These are phyloP conservation scores for Nitzschia sp. DNA, from an alignment of 108 stramenopile genomes.

Conservation along the genomic window DNA sequence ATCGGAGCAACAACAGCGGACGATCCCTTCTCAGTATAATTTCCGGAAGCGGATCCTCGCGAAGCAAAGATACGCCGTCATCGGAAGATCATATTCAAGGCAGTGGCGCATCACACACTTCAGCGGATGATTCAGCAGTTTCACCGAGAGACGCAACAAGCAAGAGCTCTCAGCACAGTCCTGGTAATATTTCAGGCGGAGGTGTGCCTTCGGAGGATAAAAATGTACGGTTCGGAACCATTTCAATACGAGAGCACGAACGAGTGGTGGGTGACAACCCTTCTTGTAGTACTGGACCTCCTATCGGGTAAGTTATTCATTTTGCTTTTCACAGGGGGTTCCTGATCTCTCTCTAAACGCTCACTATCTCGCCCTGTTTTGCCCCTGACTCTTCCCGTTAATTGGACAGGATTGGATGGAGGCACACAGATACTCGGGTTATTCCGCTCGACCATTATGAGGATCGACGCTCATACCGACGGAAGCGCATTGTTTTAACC, in stretches of 20 bases:
- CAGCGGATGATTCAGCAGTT: conserved; percentile 6
- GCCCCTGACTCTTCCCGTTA: too few relatives aligned
- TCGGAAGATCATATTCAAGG: not conserved
- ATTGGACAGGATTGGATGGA: conserved; percentile 46
- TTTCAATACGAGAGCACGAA: conserved; percentile 79
- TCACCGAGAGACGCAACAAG: not conserved
- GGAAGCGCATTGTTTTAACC: conserved; percentile 51
- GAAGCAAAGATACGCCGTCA: not conserved
- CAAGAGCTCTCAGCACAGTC: conserved; percentile 1
- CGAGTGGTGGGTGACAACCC: conserved; percentile 83
- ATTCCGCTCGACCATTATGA: conserved; percentile 61
- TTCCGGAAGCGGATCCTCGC: conserved; percentile 4
- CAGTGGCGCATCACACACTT: not conserved
- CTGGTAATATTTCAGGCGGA: not conserved
- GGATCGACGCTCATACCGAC: conserved; percentile 37
- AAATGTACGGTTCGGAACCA: conserved; percentile 44
- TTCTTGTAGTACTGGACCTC: conserved; percentile 64
- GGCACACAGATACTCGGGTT: conserved; percentile 18
- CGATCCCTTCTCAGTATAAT: conserved; percentile 8
- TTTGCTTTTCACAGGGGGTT: too few relatives aligned
- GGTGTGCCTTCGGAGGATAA: conserved; percentile 4
- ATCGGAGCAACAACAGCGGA: conserved; percentile 7
- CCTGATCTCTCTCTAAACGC: too few relatives aligned
- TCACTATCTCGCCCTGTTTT: too few relatives aligned
- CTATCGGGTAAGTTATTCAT: conserved; percentile 43